Evolutionary conservation across 2,329 filamentous ascomycete genomes (phyloP), one percentile per base, ranked within the genome.

Genomic region (Fusarium sp.): DNA sequence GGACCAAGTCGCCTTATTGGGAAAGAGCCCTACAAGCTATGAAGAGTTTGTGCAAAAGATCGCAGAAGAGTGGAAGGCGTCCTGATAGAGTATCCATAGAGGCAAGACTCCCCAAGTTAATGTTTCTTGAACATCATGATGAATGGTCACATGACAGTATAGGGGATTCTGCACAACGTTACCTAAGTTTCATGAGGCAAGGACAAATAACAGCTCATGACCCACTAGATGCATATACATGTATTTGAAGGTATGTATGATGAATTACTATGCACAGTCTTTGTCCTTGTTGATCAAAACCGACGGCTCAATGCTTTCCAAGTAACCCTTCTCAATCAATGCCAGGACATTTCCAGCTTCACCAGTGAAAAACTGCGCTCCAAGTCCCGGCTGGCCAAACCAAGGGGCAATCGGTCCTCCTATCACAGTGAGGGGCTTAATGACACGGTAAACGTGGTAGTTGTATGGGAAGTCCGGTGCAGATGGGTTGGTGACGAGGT

Each of bases 351-450:
- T 75, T 1, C 73, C 73, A 7, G 62, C 28, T 10, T 68, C 76
- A 78, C 44, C 83, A 72, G 37, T 77, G 7, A 66, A 77, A 18
- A 77, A 77, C 56, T 77, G 75, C 3, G 75, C 68, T 16, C 85
- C 85, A 39, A 84, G 78, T 0, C 85, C 85, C 0, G 83, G 83
- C 76, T 87, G 84, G 9, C 83, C 83, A 62, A 86, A 87, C 83
- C 82, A 86, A 9, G 82, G 78, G 2, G 82, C 80, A 64, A 87
- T 84, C 0, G 84, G 84, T 0, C 85, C 86, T 9, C 81, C 74
- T 0, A 78, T 59, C 0, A 85, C 83, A 4, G 73, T 71, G 4
- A 87, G 78, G 1, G 77, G 68, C 66, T 78, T 79, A 7, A 75
- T 68, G 5, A 87, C 84, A 18, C 79, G 71, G 72, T 87, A 87